phyloP scores from a whole-genome alignment of 495 filamentous ascomycete species.

The Aspergillus asperescens region DNA sequence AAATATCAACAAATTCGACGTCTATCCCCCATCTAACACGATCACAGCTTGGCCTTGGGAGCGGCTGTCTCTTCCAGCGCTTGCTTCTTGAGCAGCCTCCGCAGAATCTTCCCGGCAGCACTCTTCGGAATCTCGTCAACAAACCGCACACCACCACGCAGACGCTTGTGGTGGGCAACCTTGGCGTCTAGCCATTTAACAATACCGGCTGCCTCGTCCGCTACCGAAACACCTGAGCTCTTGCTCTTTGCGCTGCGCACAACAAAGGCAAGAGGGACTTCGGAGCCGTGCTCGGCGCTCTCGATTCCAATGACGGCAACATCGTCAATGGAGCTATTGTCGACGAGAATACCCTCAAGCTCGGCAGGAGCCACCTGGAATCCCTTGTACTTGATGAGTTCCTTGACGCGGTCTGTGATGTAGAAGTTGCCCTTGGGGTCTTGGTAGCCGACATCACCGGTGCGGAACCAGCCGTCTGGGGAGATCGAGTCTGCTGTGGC shows the following conservation, averaged over 20 bases:
- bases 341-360: constrained; percentile 70
- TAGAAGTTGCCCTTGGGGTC: constrained; percentile 57
- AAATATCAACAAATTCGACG: neutral
- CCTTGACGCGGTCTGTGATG: constrained; percentile 84
- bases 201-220: constrained; percentile 57
- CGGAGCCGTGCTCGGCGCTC: constrained; percentile 61
- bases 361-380: constrained; percentile 89
- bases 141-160: constrained; percentile 79
- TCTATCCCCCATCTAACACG: neutral
- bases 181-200: constrained; percentile 55
- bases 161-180: constrained; percentile 66
- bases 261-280: constrained; percentile 80
- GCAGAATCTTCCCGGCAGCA: constrained; percentile 80
- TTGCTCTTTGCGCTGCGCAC: constrained; percentile 53
- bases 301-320: constrained; percentile 82
- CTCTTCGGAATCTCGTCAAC: constrained; percentile 82
- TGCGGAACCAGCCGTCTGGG: constrained; percentile 56
- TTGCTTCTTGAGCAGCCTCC: constrained; percentile 57
- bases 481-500: constrained; percentile 64
- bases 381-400: constrained; percentile 85
- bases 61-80: constrained; percentile 42
- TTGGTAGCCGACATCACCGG: constrained; percentile 61
- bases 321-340: constrained; percentile 70
- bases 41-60: constrained; percentile 41
- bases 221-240: constrained; percentile 43